Percentiles rank a stretch among this genome's conserved stretches.
phyloP scores from a whole-genome alignment of 129 eudicot genomes.

The Centrapalus pauciflorus region DNA sequence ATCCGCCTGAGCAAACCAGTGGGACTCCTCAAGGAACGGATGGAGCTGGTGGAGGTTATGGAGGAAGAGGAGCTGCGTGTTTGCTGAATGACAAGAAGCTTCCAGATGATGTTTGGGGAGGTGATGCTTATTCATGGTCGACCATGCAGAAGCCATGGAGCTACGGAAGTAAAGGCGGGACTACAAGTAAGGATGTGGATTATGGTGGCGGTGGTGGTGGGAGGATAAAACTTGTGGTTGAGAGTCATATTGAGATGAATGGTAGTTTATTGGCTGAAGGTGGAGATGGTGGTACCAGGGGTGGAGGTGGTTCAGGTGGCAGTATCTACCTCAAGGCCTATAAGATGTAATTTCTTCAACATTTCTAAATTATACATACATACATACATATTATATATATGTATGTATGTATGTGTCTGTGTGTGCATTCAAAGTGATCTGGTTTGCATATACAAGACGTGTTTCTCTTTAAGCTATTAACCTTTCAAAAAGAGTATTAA shows the following conservation, averaged over 20 bases:
- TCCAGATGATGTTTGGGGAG: conserved; percentile 98
- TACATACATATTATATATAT: too few relatives aligned
- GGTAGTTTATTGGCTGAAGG: conserved; percentile 88
- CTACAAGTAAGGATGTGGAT: conserved; percentile 70
- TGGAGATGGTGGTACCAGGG: conserved; percentile 68
- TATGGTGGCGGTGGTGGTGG: conserved; percentile 99
- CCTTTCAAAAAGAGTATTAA: not conserved
- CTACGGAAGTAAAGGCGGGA: conserved; percentile 96
- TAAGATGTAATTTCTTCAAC: conserved; percentile 59
- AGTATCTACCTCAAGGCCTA: conserved; percentile 73
- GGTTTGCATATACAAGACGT: not conserved
- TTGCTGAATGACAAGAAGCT: conserved; percentile 49
- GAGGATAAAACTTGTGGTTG: conserved; percentile 43
- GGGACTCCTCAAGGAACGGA: conserved; percentile 81
- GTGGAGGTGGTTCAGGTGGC: conserved; percentile 99
- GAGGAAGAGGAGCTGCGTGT: conserved; percentile 95
- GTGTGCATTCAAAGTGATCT: too few relatives aligned
- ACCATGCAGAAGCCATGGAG: conserved; percentile 59
- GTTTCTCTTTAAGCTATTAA: not conserved
- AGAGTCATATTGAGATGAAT: conserved; percentile 47
- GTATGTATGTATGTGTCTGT: too few relatives aligned
- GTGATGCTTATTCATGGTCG: conserved; percentile 89
- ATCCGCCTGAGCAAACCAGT: conserved; percentile 86
- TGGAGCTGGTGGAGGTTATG: conserved; percentile 96
- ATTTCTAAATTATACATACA: not conserved